Base-by-base conservation (phyloP, 2,329 filamentous ascomycete species). In the Penicillium sp. region DNA sequence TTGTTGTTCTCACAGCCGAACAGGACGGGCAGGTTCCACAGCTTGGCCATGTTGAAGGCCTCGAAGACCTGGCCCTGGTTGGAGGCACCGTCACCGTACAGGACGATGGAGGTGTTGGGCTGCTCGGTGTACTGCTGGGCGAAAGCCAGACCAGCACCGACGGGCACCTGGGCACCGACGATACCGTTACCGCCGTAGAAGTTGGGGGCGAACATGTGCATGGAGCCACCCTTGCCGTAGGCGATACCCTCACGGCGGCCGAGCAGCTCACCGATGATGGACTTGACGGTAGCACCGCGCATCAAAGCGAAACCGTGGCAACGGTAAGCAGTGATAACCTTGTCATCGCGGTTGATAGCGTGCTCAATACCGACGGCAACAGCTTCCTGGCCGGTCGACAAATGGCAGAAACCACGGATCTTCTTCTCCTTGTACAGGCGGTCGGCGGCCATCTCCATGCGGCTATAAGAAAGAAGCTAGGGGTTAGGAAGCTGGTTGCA, bases 1-100 rank as follows among this genome's bases (percentile, higher is more conserved):
- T 99, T 99, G 91, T 99, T 99, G 88, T 99, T 99, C 86, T 99
- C 95, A 81, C 95, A 99, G 72, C 92, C 93, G 78, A 99, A 99
- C 71, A 99, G 90, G 71, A 93, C 88, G 59, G 95, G 95, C 53
- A 99, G 85, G 73, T 95, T 93, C 95, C 95, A 99, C 70, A 99
- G 89, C 88, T 98, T 98, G 67, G 95, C 95, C 95, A 99, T 99
- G 89, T 99, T 99, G 88, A 96, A 99, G 65, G 95, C 93, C 86
- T 99, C 95, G 76, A 99, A 99, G 73, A 99, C 95, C 83, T 99
- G 95, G 69, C 95, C 95, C 86, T 99, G 95, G 86, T 99, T 99
- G 86, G 90, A 92, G 70, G 95, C 95, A 86, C 95, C 95, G 75
- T 99, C 95, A 85, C 95, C 95, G 82, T 99, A 99, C 62, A 99